These are phyloP conservation scores for Clathrus columnatus DNA, from an alignment of 768 basidiomycete genomes.

Conservation along the genomic window DNA sequence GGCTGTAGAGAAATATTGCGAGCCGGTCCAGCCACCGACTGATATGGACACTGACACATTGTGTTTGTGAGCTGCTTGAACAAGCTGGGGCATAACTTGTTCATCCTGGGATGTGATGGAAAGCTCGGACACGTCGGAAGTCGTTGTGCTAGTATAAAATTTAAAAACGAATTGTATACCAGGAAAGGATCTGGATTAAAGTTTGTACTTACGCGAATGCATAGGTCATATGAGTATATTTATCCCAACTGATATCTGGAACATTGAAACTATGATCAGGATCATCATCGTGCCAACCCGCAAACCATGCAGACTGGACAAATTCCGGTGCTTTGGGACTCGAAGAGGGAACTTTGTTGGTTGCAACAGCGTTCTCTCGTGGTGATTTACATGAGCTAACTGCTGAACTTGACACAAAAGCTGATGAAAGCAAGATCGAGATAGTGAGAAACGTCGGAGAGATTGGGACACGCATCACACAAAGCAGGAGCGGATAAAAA, in stretches of 20 bases:
- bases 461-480: no score
- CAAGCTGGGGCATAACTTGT: conserved; percentile 46
- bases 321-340: neutral
- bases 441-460: no score
- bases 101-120: conserved; percentile 36
- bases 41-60: conserved; percentile 30
- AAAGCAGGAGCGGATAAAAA: no score
- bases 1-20: conserved; percentile 50
- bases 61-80: conserved; percentile 32
- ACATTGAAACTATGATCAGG: conserved; percentile 33
- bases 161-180: no score
- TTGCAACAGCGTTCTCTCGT: no score
- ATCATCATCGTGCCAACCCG: conserved; percentile 50
- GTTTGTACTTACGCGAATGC: conserved; percentile 55
- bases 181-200: no score
- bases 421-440: no score
- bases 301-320: conserved; percentile 54
- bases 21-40: conserved; percentile 67
- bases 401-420: no score
- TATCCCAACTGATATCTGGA: conserved; percentile 50
- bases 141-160: conserved; percentile 29
- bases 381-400: no score
- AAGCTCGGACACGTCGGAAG: conserved; percentile 24
- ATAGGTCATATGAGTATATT: conserved; percentile 62
- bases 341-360: no score